phyloP scores from a whole-genome alignment of 441 rosid genomes.

The Syzygium malaccense region DNA sequence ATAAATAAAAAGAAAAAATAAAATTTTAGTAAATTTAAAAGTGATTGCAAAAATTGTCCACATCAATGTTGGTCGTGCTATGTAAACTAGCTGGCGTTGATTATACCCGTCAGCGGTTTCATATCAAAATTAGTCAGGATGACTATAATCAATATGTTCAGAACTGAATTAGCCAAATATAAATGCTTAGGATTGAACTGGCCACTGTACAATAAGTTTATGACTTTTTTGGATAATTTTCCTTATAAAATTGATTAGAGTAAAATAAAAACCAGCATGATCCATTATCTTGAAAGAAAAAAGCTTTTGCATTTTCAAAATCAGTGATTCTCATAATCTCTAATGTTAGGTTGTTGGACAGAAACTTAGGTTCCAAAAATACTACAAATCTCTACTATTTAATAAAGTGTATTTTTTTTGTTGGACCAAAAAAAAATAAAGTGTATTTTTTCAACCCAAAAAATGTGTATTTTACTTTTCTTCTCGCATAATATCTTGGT shows the following conservation, averaged over 20 bases:
- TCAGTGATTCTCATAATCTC: neutral
- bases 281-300: neutral
- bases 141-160: neutral
- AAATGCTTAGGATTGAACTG: neutral
- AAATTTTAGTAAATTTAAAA: too few relatives aligned
- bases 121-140: accelerated
- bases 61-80: too few relatives aligned
- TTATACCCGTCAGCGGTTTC: neutral
- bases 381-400: neutral
- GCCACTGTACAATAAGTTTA: neutral
- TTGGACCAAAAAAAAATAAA: too few relatives aligned
- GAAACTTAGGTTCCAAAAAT: neutral
- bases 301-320: neutral
- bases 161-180: neutral
- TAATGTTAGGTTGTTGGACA: neutral
- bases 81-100: too few relatives aligned
- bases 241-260: neutral
- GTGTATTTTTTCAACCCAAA: too few relatives aligned
- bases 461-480: neutral
- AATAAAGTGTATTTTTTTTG: neutral
- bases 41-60: too few relatives aligned
- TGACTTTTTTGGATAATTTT: neutral
- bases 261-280: neutral
- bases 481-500: neutral
- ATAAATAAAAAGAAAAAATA: too few relatives aligned